Evolutionary conservation across 805 yeast genomes (phyloP), one percentile per base, ranked within the genome.

Genomic region (Saturnispora saitoi): DNA sequence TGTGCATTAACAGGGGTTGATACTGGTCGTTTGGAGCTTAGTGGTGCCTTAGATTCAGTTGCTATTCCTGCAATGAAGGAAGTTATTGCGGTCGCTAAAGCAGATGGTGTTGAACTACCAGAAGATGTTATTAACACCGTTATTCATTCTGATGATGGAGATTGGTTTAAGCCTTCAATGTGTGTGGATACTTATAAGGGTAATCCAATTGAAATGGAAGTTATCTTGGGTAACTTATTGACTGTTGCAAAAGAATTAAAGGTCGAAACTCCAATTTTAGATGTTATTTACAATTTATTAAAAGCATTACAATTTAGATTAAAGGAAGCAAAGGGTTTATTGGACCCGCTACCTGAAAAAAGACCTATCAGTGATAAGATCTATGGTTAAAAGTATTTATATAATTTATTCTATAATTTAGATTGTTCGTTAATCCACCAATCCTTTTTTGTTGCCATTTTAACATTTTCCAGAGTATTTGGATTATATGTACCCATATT

Each of bases 141-240:
- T 70, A 61, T 78, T 32, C 80, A 78, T 53, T 70, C 78, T 19
- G 85, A 81, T 58, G 83, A 73, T 49, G 78, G 78, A 10, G 70
- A 67, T 32, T 76, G 73, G 65, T 84, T 76, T 60, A 71, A 73
- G 45, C 91, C 91, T 2, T 82, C 89, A 4, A 84, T 84, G 91
- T 66, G 75, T 52, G 83, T 82, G 10, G 93, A 84, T 58, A 72
- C 73, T 19, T 67, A 76, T 45, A 80, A 82, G 54, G 78, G 80
- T 24, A 81, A 83, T 58, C 79, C 80, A 43, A 75, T 85, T 54
- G 95, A 86, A 62, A 63, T 80, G 28, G 89, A 85, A 57, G 83
- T 77, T 20, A 81, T 86, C 51, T 66, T 84, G 45, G 90, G 91
- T 4, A 85, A 81, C 57, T 70, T 83, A 0, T 57, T 83, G 45